Percentiles rank a stretch among this genome's conserved stretches.
phyloP scores from a whole-genome alignment of 371 early-diverging fungal species.

The Saksenaea vasiformis region DNA sequence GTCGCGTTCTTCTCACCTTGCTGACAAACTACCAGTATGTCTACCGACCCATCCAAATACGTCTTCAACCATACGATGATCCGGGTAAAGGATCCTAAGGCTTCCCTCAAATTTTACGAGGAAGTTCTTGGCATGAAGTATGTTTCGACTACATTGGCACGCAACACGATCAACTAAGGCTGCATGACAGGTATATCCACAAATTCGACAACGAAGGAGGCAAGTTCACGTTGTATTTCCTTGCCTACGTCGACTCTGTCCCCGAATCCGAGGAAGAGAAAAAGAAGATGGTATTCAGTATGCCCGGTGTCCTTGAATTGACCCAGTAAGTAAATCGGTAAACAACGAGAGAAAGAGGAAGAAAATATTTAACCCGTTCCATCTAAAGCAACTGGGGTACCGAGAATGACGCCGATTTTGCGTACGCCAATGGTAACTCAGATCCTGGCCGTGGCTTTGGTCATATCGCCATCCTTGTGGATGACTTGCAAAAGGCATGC shows the following conservation, averaged over 20 bases:
- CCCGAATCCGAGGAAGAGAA: conserved; percentile 58
- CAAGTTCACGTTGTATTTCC: conserved; percentile 77
- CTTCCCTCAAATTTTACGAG: conserved; percentile 76
- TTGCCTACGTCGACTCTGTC: conserved; percentile 66
- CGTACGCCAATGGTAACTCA: conserved; percentile 79
- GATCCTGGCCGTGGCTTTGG: conserved; percentile 77
- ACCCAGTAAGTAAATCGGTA: conserved; percentile 66
- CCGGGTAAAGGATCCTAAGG: conserved; percentile 81
- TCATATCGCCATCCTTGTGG: conserved; percentile 82
- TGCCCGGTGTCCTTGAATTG: conserved; percentile 81
- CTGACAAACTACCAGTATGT: conserved; percentile 20
- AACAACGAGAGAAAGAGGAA: neutral
- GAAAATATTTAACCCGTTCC: neutral
- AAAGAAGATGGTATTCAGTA: conserved; percentile 56
- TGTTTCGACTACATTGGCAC: neutral
- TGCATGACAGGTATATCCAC: conserved; percentile 52
- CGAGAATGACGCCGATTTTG: conserved; percentile 69
- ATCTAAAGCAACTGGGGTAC: conserved; percentile 78
- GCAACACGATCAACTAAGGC: neutral
- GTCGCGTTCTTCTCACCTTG: neutral
- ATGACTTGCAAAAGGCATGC: conserved; percentile 79
- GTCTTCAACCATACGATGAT: conserved; percentile 82
- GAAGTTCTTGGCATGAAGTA: conserved; percentile 86
- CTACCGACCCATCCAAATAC: conserved; percentile 39
- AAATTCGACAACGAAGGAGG: conserved; percentile 57